Evolutionary conservation across 805 yeast genomes (phyloP).

Genomic region (Torulaspora delbrueckii): DNA sequence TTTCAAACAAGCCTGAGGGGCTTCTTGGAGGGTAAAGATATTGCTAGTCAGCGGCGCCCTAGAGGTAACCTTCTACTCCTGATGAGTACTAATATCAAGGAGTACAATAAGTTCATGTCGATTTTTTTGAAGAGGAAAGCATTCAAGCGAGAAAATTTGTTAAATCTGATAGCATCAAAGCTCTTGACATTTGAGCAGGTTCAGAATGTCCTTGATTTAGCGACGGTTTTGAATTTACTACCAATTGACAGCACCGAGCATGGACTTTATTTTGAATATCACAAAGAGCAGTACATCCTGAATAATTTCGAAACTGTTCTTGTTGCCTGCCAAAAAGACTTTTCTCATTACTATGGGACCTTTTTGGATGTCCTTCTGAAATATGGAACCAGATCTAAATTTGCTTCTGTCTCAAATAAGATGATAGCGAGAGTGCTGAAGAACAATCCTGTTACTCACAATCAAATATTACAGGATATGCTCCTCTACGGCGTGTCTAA

Average conservation of each 20-base stretch:
- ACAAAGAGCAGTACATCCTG: constrained; percentile 22
- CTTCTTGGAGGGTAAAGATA: constrained; percentile 11
- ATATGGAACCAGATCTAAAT: constrained; percentile 21
- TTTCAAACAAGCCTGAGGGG: constrained; percentile 30
- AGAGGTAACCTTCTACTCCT: constrained; percentile 23
- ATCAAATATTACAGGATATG: constrained; percentile 17
- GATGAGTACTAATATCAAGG: constrained; percentile 21
- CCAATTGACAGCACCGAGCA: constrained; percentile 3
- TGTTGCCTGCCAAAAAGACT: constrained; percentile 11
- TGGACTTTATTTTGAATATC: constrained; percentile 21
- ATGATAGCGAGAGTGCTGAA: constrained; percentile 14
- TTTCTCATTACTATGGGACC: constrained; percentile 12
- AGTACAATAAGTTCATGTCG: constrained; percentile 33
- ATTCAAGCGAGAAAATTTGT: constrained; percentile 21
- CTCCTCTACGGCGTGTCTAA: constrained; percentile 16
- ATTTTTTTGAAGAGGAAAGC: constrained; percentile 31
- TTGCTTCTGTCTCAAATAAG: constrained; percentile 11
- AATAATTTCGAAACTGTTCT: constrained; percentile 21
- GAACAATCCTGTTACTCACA: constrained; percentile 5
- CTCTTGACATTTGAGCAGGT: constrained; percentile 29
- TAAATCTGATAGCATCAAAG: constrained; percentile 25
- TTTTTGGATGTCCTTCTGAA: constrained; percentile 20
- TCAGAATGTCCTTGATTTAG: constrained; percentile 22
- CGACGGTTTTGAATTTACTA: constrained; percentile 16
- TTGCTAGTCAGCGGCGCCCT: constrained; percentile 9